Evolutionary conservation across 2,329 filamentous ascomycete genomes (phyloP), one percentile per base, ranked within the genome.

Genomic region (Apiospora sp.): DNA sequence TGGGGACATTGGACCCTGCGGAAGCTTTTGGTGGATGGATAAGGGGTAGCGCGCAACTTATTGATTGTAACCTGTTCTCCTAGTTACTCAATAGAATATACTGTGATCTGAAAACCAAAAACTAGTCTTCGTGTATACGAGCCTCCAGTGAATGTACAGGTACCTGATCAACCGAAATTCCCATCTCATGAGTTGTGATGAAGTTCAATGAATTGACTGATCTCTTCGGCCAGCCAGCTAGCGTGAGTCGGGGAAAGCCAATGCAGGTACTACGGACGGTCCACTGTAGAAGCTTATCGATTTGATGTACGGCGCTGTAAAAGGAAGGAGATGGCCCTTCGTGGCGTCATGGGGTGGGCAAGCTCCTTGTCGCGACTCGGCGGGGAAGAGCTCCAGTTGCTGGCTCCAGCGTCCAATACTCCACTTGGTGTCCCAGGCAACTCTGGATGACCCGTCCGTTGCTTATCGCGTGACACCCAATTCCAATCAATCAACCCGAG

Each of bases 221-320:
- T 54, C 51, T 41, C 19, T 4, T 54, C 24, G 12, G 44, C 22
- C 51, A 27, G 24, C 4, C 16, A 6, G 16, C 46, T 58, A 37
- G 54, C 30, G 54, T 30, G 3, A 61, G 54, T 8, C n/a, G 54
- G 54, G 58, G 58, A 30, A 24, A n/a, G 34, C 34, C 34, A 41
- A 64, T 64, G 58, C 58, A 64, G 58, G 58, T 64, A 64, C 44
- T 30, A 30, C 37, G 10, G 46, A 49, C 34, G 58, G 10, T 41
- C 58, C 58, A 64, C 58, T 64, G 34, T 64, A 64, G 34, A 64
- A 64, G 58, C 58, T 64, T 64, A 64, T 64, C 58, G 58, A 64
- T 64, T 41, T 12, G 58, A 41, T 22, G 30, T 37, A 37, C 19
- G 19, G 54, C 54, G 16, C 54, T 61, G 30, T 16, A 61, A 61